Evolutionary conservation across 306 rosid genomes (phyloP), one percentile per base, ranked within the genome.

Genomic region (Sicyos baderoa): DNA sequence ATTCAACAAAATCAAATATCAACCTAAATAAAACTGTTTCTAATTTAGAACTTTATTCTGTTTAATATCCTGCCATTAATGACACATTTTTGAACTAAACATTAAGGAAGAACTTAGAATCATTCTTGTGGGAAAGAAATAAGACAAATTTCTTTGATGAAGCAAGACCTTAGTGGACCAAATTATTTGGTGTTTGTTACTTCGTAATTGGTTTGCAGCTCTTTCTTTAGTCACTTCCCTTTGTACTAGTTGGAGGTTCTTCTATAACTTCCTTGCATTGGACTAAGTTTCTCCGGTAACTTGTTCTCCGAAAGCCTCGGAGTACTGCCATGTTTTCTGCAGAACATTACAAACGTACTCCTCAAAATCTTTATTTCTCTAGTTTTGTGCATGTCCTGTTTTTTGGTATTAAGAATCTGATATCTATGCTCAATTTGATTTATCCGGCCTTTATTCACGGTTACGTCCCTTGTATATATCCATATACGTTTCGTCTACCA

Each of bases 341-440:
- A 35, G 48, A 35, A 3, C 22, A 37, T 62, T 40, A 40, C 11
- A 9, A 18, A 62, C 21, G n/a, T 62, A 32, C 18, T 37, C 51
- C 9, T 62, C 0, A 35, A 37, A 17, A 7, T 40, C 48, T 11
- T 42, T 11, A 17, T 16, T 64, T 64, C 22, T 40, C 27, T 40
- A 42, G 18, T 19, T 63, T 42, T 64, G 35, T 64, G 27, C 11
- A 35, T 61, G 16, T 35, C 50, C 45, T 59, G 44, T 7, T 59
- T 59, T 59, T 58, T 58, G 44, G 65, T 14, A 58, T 29, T 27
- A 29, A 58, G 65, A 58, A 27, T 15, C 45, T 27, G 45, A 59
- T 59, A 15, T 35, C 16, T 17, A 32, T 37, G 25, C 16, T 61
- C 23, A 9, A 37, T 61, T 16, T 61, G 48, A 35, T 60, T n/a